Percentiles rank a stretch among this genome's conserved stretches.
phyloP scores from a whole-genome alignment of 2,329 filamentous ascomycete genomes.

The Phialophora verrucosa region DNA sequence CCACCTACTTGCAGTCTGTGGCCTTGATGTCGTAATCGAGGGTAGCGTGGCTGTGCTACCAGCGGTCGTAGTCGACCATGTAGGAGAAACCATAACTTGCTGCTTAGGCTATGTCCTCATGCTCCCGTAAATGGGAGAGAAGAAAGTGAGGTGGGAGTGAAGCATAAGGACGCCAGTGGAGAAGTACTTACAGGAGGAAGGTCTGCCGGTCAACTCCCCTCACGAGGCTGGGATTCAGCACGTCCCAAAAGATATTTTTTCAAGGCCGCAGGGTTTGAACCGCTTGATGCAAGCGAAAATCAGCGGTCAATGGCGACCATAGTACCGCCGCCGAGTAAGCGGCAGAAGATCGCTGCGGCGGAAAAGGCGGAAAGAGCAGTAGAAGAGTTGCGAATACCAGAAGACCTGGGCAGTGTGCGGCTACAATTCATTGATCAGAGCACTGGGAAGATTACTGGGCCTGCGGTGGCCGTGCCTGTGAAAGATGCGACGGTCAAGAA shows the following conservation, averaged over 20 bases:
- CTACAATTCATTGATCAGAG: constrained; percentile 88
- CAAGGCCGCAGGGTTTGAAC: constrained; percentile 5
- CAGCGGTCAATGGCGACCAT: constrained; percentile 72
- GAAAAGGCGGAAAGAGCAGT: constrained; percentile 76
- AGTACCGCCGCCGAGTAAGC: constrained; percentile 83
- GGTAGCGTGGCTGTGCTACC: neutral
- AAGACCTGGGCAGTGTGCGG: constrained; percentile 76
- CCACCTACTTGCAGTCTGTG: constrained; percentile 26
- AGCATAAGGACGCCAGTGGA: neutral
- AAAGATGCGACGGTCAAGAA: constrained; percentile 88
- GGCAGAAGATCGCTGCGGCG: constrained; percentile 76
- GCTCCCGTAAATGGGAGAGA: neutral
- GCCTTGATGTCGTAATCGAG: constrained; percentile 17
- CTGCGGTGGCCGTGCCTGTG: constrained; percentile 75
- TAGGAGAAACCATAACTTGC: constrained; percentile 7
- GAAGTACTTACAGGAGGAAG: constrained; percentile 4
- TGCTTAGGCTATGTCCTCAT: neutral
- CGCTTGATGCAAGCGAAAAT: neutral
- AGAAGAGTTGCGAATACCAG: constrained; percentile 70
- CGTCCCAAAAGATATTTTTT: constrained; percentile 21
- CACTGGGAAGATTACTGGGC: constrained; percentile 69
- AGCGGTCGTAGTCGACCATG: neutral
- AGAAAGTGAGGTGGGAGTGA: constrained; percentile 5
- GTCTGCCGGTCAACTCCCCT: constrained; percentile 23
- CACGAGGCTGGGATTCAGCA: constrained; percentile 21